Conservation (phyloP, 2,329 filamentous ascomycete species). For the Trichoderma koningiopsis region DNA sequence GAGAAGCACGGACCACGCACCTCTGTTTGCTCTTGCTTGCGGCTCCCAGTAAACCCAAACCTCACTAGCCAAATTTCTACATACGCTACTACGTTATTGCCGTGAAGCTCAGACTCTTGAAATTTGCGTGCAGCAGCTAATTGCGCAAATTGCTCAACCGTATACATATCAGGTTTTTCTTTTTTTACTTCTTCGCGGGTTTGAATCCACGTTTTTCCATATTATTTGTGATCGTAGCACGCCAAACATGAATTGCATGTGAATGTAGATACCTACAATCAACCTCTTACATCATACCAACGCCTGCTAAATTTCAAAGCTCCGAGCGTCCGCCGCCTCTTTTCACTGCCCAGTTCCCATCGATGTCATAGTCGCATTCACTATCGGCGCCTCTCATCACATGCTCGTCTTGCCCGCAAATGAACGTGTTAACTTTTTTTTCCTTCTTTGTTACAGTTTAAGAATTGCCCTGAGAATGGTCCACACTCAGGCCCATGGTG, state of each 20-base stretch:
- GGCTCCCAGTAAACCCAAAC: conserved; percentile 1
- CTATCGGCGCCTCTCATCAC: neutral
- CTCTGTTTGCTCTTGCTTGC: neutral
- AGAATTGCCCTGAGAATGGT: neutral
- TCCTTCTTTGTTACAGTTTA: neutral
- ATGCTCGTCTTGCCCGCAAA: neutral
- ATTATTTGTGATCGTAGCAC: neutral
- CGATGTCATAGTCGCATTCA: neutral
- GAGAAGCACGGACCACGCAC: conserved; percentile 25
- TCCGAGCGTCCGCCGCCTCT: neutral
- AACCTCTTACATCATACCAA: neutral
- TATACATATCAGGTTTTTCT: too few relatives aligned
- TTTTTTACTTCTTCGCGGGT: neutral
- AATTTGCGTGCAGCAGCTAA: too few relatives aligned
- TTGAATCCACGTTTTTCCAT: neutral
- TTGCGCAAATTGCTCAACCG: too few relatives aligned
- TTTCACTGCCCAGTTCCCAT: neutral
- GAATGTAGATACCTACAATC: neutral
- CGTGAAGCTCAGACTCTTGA: too few relatives aligned
- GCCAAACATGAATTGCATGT: neutral
- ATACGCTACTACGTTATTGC: too few relatives aligned
- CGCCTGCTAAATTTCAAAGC: neutral
- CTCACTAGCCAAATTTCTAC: neutral
- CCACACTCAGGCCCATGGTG: neutral
- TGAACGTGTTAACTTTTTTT: neutral